Evolutionary conservation across 176 grass and related monocot genomes (phyloP).

Genomic region (Pharus latifolius): DNA sequence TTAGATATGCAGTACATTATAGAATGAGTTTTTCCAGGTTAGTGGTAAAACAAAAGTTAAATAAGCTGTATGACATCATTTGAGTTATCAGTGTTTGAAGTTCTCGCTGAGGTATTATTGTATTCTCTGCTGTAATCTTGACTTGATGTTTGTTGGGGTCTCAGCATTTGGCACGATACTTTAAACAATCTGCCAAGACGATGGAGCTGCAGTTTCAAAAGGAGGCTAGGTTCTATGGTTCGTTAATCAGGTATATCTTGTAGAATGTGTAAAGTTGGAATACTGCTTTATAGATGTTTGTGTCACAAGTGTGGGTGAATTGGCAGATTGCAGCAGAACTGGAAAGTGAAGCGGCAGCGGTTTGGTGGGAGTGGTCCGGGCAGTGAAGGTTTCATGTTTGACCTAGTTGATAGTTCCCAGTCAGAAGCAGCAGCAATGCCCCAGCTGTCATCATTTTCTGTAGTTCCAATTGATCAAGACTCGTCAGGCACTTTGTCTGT

Average conservation of each 20-base stretch:
- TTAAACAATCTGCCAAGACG: constrained; percentile 76
- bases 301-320: background rate
- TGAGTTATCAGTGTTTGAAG: background rate
- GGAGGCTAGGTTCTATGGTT: constrained; percentile 75
- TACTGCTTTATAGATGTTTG: background rate
- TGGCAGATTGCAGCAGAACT: constrained; percentile 84
- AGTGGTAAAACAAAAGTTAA: background rate
- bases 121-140: background rate
- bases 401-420: constrained; percentile 58
- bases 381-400: constrained; percentile 73
- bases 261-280: constrained; percentile 1
- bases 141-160: constrained; percentile 9
- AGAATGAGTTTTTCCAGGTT: background rate
- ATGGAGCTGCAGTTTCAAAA: constrained; percentile 77
- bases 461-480: constrained; percentile 58
- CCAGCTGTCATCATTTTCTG: constrained; percentile 30
- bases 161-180: constrained; percentile 78
- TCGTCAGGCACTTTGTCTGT: constrained; percentile 59
- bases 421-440: constrained; percentile 30
- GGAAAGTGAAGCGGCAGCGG: constrained; percentile 91
- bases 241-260: constrained; percentile 70
- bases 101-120: background rate
- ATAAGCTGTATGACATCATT: background rate
- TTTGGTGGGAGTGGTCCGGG: constrained; percentile 23
- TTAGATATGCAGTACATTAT: background rate